Conservation (phyloP, 2,329 filamentous ascomycete species). For the Alternaria arborescens region DNA sequence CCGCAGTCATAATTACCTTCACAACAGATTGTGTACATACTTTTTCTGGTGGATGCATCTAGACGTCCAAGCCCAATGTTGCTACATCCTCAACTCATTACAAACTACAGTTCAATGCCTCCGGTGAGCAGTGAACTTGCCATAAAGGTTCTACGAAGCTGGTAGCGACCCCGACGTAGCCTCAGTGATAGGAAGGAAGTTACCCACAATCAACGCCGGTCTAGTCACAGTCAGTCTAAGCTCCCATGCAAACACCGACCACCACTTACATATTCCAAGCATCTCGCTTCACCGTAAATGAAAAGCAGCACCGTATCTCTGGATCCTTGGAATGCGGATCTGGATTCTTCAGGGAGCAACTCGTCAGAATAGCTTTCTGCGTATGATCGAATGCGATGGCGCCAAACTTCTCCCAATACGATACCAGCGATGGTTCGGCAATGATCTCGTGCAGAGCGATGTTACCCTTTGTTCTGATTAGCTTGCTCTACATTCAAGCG, state of each 20-base stretch:
- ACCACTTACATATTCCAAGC: constrained; percentile 89
- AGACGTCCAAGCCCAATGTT: neutral
- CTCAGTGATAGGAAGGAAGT: constrained; percentile 88
- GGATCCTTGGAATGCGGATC: constrained; percentile 68
- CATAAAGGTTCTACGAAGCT: constrained; percentile 8
- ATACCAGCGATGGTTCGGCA: constrained; percentile 91
- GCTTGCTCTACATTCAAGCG: neutral
- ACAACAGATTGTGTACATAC: neutral
- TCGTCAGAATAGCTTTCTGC: constrained; percentile 94
- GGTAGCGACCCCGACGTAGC: constrained; percentile 34
- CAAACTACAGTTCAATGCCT: neutral
- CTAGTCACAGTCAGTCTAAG: constrained; percentile 54
- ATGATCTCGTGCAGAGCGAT: constrained; percentile 95
- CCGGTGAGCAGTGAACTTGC: neutral
- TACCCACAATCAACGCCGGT: constrained; percentile 93
- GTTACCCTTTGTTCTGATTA: constrained; percentile 72
- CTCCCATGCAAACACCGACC: neutral
- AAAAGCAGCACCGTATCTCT: constrained; percentile 93
- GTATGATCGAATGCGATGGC: constrained; percentile 94
- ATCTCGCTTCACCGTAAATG: constrained; percentile 93
- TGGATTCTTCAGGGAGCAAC: constrained; percentile 85
- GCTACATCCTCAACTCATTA: neutral
- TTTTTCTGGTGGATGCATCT: neutral
- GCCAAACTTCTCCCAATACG: constrained; percentile 99
- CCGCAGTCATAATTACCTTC: neutral